Percentiles rank a stretch among this genome's conserved stretches.
Evolutionary conservation across 768 basidiomycete species (phyloP).

Genomic region (Pisolithus orientalis): DNA sequence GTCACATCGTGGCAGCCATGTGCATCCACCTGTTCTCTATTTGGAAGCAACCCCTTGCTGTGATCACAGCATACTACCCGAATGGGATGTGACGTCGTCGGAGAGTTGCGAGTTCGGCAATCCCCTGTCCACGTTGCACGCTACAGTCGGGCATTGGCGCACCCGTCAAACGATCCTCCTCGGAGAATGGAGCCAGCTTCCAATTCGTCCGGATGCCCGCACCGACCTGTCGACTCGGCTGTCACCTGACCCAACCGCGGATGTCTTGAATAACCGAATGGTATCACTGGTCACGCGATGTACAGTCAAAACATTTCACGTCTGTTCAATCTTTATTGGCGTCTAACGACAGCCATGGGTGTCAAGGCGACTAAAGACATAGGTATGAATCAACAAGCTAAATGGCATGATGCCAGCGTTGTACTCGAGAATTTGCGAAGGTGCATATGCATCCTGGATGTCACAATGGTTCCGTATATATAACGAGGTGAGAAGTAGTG

Average conservation of each 20-base stretch:
- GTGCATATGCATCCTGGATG: slow-evolving; percentile 31
- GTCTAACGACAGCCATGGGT: neutral
- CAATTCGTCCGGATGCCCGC: no score
- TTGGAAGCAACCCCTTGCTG: slow-evolving; percentile 13
- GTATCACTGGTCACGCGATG: no score
- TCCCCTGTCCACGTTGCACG: slow-evolving; percentile 18
- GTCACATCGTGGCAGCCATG: slow-evolving; percentile 21
- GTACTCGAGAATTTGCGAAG: slow-evolving; percentile 45
- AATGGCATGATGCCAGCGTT: slow-evolving; percentile 56
- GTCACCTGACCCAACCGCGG: no score
- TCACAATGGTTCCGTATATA: no score
- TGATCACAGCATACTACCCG: slow-evolving; percentile 21
- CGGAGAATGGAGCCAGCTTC: no score
- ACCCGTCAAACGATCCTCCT: neutral
- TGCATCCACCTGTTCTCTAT: slow-evolving; percentile 6
- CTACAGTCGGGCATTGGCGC: neutral
- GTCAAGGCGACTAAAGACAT: slow-evolving; percentile 49
- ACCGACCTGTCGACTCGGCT: no score
- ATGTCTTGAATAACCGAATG: no score
- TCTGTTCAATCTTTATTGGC: neutral
- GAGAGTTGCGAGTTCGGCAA: slow-evolving; percentile 10
- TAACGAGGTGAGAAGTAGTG: no score
- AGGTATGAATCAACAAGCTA: slow-evolving; percentile 43
- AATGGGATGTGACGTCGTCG: slow-evolving; percentile 9
- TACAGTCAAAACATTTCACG: no score